These are phyloP conservation scores for Paralagenidium karlingii DNA, from an alignment of 352 stramenopile species.

Conservation along the genomic window DNA sequence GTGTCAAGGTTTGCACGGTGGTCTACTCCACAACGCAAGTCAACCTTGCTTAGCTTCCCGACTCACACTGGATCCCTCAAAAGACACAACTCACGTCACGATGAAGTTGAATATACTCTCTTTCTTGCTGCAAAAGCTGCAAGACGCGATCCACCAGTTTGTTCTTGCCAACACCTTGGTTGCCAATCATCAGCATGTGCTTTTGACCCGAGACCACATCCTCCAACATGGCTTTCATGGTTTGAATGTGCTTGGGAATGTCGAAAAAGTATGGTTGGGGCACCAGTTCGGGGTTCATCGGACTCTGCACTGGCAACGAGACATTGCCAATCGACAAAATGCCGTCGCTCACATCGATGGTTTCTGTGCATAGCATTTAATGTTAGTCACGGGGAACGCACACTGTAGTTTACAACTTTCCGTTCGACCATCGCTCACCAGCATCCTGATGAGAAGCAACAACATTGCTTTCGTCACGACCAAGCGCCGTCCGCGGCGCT, in stretches of 20 bases:
- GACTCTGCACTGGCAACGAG: conserved; percentile 32
- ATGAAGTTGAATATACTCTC: conserved; percentile 96
- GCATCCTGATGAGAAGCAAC: too few species aligned
- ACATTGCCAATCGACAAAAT: conserved; percentile 49
- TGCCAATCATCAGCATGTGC: conserved; percentile 89
- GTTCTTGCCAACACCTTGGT: conserved; percentile 94
- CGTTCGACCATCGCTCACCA: background rate
- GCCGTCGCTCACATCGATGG: conserved; percentile 25
- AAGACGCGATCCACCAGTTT: conserved; percentile 88
- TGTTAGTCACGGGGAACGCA: too few species aligned
- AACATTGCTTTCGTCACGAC: background rate
- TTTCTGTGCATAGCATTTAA: conserved; percentile 11
- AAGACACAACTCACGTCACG: conserved; percentile 86
- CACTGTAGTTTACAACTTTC: too few species aligned
- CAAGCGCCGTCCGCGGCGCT: conserved; percentile 7
- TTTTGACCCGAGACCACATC: conserved; percentile 80
- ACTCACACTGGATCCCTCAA: too few species aligned
- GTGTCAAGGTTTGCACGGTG: conserved; percentile 89
- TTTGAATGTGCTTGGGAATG: conserved; percentile 79
- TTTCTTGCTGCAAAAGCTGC: conserved; percentile 84
- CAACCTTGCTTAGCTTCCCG: too few species aligned
- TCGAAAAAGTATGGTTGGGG: conserved; percentile 84
- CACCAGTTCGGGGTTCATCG: conserved; percentile 62
- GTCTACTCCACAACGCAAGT: too few species aligned
- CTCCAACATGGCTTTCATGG: conserved; percentile 81